phyloP scores from a whole-genome alignment of 176 grass and related monocot species.

The Bothriochloa decipiens region DNA sequence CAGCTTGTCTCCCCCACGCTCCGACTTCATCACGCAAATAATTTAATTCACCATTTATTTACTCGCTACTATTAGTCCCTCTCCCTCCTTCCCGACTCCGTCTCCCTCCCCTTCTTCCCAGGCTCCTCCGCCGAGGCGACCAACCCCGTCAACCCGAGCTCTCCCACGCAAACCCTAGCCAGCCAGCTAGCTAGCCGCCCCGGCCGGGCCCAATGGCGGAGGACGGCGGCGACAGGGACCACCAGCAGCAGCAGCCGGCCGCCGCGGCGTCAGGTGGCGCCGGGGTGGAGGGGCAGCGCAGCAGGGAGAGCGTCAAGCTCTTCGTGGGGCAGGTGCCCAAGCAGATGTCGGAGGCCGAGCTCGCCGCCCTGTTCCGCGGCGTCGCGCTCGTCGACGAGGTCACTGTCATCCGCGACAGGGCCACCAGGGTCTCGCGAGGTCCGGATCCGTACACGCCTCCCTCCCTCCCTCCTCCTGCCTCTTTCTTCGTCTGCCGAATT shows the following conservation, averaged over 20 bases:
- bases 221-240: constrained; percentile 52
- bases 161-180: constrained; percentile 48
- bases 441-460: constrained; percentile 46
- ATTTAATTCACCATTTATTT: constrained; percentile 43
- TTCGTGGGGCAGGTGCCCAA: constrained; percentile 88
- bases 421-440: constrained; percentile 84
- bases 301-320: constrained; percentile 77
- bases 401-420: constrained; percentile 94
- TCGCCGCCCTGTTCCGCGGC: constrained; percentile 66
- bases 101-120: not conserved
- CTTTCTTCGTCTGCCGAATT: not conserved
- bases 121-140: constrained; percentile 15
- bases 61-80: constrained; percentile 42
- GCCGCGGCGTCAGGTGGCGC: not conserved
- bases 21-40: not conserved
- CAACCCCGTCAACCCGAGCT: not conserved
- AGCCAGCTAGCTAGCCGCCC: not conserved
- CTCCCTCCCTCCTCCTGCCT: not conserved
- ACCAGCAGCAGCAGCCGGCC: constrained; percentile 13
- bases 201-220: constrained; percentile 50
- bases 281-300: constrained; percentile 8
- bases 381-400: constrained; percentile 87
- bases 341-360: constrained; percentile 70
- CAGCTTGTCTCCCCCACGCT: not conserved
- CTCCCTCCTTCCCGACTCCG: constrained; percentile 33